Conservation (phyloP, 2,329 filamentous ascomycete genomes). For the Fusarium mangiferae region DNA sequence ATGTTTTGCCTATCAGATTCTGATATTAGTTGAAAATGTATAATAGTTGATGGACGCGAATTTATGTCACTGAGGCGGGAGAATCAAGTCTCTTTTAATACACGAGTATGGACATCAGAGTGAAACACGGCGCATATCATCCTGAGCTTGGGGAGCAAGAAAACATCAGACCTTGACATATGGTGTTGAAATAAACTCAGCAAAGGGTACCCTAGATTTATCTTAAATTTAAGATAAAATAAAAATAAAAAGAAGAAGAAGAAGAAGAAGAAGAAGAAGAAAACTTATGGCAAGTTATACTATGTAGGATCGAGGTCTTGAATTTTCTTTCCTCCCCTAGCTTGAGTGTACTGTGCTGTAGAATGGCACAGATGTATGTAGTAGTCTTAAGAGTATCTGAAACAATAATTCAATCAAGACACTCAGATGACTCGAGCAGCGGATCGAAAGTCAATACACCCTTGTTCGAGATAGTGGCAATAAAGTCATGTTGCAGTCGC, state of each 20-base stretch:
- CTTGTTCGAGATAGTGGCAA: slow-evolving; percentile 30
- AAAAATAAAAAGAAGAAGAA: too few relatives aligned
- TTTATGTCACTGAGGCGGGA: background rate
- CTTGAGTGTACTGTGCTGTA: background rate
- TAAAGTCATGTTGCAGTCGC: slow-evolving; percentile 14
- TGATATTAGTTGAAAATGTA: background rate
- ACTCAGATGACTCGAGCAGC: slow-evolving; percentile 18
- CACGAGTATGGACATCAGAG: background rate
- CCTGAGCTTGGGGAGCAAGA: background rate
- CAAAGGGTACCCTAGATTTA: background rate
- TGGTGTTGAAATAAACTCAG: background rate
- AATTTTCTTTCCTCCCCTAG: background rate
- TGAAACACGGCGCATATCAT: background rate
- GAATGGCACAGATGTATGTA: background rate
- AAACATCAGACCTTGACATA: background rate
- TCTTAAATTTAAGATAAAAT: too few relatives aligned
- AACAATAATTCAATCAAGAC: background rate
- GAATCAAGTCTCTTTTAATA: background rate
- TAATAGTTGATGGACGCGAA: background rate
- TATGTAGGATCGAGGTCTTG: background rate
- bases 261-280: too few relatives aligned
- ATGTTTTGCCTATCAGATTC: background rate
- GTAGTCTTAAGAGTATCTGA: background rate
- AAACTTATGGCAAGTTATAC: background rate
- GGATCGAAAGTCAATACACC: slow-evolving; percentile 3